Percentiles rank a stretch among this genome's conserved stretches.
Evolutionary conservation across 352 stramenopile genomes (phyloP).

Genomic region (Pythium myriotylum): DNA sequence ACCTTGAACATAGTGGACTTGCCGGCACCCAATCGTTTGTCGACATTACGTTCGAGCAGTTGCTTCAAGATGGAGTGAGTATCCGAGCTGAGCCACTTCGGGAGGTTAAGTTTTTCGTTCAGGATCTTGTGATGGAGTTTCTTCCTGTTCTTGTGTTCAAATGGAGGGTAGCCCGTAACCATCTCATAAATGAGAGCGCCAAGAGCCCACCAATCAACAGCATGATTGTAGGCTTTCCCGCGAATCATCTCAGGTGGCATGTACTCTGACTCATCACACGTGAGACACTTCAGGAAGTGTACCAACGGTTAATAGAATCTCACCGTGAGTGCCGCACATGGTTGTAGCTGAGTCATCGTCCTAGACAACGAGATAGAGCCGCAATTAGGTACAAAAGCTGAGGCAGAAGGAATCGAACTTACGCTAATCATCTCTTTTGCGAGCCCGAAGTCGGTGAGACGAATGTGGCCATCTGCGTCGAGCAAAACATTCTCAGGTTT

Average conservation of each 20-base stretch:
- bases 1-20: slow-evolving; percentile 98
- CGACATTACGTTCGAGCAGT: slow-evolving; percentile 95
- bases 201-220: slow-evolving; percentile 88
- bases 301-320: neutral
- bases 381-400: neutral
- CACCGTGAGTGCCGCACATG: slow-evolving; percentile 83
- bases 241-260: slow-evolving; percentile 89
- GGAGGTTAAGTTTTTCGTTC: slow-evolving; percentile 80
- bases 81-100: slow-evolving; percentile 79
- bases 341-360: slow-evolving; percentile 78
- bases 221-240: slow-evolving; percentile 80
- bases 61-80: slow-evolving; percentile 96
- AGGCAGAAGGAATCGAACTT: neutral
- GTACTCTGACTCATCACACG: slow-evolving; percentile 72
- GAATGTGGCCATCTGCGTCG: slow-evolving; percentile 81
- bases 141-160: slow-evolving; percentile 83
- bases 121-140: slow-evolving; percentile 89
- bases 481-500: slow-evolving; percentile 88
- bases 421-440: slow-evolving; percentile 80
- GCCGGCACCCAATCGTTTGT: slow-evolving; percentile 92
- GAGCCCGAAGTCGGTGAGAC: slow-evolving; percentile 85
- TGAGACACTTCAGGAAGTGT: too few species aligned
- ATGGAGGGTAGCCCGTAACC: slow-evolving; percentile 83
- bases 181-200: slow-evolving; percentile 87
- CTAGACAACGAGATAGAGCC: slow-evolving; percentile 27